Evolutionary conservation across 257 asterid genomes (phyloP).

Genomic region (Solanum pimpinellifolium): DNA sequence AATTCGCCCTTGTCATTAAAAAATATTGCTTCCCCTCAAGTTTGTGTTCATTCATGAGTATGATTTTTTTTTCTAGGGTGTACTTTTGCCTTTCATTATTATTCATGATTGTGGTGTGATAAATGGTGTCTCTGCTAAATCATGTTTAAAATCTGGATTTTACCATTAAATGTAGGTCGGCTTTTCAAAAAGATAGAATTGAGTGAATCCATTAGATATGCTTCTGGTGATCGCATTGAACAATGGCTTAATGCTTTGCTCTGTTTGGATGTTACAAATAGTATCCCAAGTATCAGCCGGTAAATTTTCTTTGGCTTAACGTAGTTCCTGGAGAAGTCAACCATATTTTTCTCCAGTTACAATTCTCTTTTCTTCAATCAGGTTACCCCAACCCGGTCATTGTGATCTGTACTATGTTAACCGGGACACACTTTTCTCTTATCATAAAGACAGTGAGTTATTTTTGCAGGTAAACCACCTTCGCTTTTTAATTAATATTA

Average conservation of each 20-base stretch:
- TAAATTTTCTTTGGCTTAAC: not conserved
- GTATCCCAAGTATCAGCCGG: constrained; percentile 70
- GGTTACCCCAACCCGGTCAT: constrained; percentile 67
- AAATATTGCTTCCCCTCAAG: not conserved
- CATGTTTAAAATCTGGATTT: not conserved
- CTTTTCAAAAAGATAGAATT: constrained; percentile 81
- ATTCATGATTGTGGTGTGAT: not conserved
- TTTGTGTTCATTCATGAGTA: not conserved
- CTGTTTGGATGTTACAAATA: constrained; percentile 71
- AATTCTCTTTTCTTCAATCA: constrained; percentile 13
- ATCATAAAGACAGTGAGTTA: constrained; percentile 74
- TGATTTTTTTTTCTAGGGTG: not conserved
- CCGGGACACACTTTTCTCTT: constrained; percentile 90
- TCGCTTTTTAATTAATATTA: not conserved
- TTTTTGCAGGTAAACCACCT: constrained; percentile 60
- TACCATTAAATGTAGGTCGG: constrained; percentile 43
- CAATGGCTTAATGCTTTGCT: constrained; percentile 80
- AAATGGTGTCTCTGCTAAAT: not conserved
- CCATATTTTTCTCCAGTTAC: not conserved
- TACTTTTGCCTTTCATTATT: not conserved
- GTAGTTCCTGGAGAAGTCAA: not conserved
- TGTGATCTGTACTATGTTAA: constrained; percentile 93
- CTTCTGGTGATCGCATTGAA: constrained; percentile 88
- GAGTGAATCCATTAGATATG: constrained; percentile 94
- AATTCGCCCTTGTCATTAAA: not conserved